Evolutionary conservation across 306 rosid genomes (phyloP).

Genomic region (Abrus pulchellus): DNA sequence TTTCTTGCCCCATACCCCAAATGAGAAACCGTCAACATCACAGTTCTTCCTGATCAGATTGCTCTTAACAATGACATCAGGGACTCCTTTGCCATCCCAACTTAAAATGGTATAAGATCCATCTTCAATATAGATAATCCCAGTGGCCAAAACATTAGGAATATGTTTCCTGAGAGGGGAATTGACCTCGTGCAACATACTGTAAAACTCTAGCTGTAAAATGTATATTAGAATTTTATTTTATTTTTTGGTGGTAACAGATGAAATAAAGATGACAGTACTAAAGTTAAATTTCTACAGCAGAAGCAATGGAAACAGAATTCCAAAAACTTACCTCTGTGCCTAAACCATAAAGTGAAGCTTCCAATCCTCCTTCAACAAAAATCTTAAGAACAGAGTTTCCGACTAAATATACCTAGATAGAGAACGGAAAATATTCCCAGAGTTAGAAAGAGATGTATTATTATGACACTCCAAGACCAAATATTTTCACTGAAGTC

Average conservation of each 20-base stretch:
- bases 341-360: constrained; percentile 85
- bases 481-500: constrained; percentile 22
- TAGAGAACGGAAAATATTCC: constrained; percentile 44
- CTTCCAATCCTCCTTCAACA: constrained; percentile 92
- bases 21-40: constrained; percentile 60
- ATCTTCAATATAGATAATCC: constrained; percentile 79
- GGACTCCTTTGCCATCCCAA: constrained; percentile 89
- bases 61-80: constrained; percentile 68
- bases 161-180: constrained; percentile 75
- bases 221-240: neutral
- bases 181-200: constrained; percentile 64
- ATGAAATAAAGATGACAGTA: neutral
- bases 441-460: constrained; percentile 28
- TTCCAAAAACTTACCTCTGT: constrained; percentile 73
- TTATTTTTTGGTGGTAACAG: no score
- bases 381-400: constrained; percentile 76
- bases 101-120: constrained; percentile 67
- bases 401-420: constrained; percentile 83
- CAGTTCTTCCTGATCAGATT: constrained; percentile 58
- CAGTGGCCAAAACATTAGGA: constrained; percentile 79
- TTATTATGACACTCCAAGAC: constrained; percentile 7
- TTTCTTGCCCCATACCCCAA: constrained; percentile 86
- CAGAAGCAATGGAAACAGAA: constrained; percentile 42
- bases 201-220: constrained; percentile 85
- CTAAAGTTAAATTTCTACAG: constrained; percentile 48